Evolutionary conservation across 352 stramenopile genomes (phyloP).

Genomic region (Phytophthora syringae): DNA sequence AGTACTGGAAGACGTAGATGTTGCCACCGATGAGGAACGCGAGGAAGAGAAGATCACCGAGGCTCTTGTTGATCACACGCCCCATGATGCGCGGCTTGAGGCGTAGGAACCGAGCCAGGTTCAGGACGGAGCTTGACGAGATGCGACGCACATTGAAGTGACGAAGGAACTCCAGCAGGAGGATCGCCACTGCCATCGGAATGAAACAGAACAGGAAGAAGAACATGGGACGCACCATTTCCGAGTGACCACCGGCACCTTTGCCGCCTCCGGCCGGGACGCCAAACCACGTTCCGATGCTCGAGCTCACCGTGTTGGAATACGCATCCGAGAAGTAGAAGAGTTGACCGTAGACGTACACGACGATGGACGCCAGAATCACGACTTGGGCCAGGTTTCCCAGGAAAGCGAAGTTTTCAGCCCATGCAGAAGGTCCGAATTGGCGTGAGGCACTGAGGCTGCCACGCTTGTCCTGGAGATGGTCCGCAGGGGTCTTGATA

Average conservation of each 20-base stretch:
- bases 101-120: slow-evolving; percentile 40
- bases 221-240: slow-evolving; percentile 64
- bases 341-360: slow-evolving; percentile 38
- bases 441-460: background rate
- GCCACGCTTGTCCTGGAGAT: slow-evolving; percentile 17
- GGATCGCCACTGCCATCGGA: slow-evolving; percentile 37
- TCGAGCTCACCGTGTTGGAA: slow-evolving; percentile 12
- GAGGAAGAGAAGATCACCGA: slow-evolving; percentile 70
- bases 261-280: slow-evolving; percentile 24
- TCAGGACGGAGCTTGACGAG: slow-evolving; percentile 31
- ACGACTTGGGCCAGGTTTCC: slow-evolving; percentile 35
- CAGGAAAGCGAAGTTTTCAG: slow-evolving; percentile 13
- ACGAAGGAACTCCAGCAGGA: slow-evolving; percentile 51
- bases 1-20: slow-evolving; percentile 49
- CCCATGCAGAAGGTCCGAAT: slow-evolving; percentile 17
- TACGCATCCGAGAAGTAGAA: slow-evolving; percentile 32
- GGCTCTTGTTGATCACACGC: slow-evolving; percentile 44
- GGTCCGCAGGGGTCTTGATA: slow-evolving; percentile 25
- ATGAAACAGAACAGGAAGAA: slow-evolving; percentile 55
- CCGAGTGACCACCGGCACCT: slow-evolving; percentile 28
- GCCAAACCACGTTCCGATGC: slow-evolving; percentile 36
- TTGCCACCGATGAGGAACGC: slow-evolving; percentile 56
- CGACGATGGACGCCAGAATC: slow-evolving; percentile 32
- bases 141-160: slow-evolving; percentile 47
- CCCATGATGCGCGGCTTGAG: slow-evolving; percentile 40